Conservation (phyloP, 371 early-diverging fungal genomes). For the Mucor piriformis region DNA sequence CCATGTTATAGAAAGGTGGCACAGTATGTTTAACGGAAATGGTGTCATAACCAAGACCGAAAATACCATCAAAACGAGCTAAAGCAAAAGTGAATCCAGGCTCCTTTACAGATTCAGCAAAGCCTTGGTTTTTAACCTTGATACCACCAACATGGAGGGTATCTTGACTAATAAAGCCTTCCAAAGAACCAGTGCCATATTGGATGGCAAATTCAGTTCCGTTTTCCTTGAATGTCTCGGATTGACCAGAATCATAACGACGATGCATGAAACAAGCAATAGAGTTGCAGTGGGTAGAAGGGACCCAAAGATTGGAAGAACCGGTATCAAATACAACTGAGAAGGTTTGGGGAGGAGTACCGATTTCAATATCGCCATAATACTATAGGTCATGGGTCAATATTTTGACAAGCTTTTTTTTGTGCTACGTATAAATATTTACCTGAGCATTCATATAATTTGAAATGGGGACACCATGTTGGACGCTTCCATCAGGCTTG, state of each 20-base stretch:
- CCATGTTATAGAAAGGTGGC: conserved; percentile 93
- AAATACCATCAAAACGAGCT: conserved; percentile 92
- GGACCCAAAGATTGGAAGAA: conserved; percentile 96
- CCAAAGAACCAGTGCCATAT: conserved; percentile 91
- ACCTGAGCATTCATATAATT: conserved; percentile 97
- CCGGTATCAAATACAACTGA: conserved; percentile 96
- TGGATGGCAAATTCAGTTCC: conserved; percentile 91
- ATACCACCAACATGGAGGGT: conserved; percentile 75
- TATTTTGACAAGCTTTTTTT: neutral
- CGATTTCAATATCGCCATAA: conserved; percentile 84
- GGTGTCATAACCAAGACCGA: conserved; percentile 89
- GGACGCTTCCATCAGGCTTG: conserved; percentile 59
- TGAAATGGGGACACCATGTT: conserved; percentile 84
- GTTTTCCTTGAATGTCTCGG: conserved; percentile 74
- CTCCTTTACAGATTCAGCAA: conserved; percentile 92
- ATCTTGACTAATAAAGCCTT: conserved; percentile 90
- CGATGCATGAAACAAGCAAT: conserved; percentile 92
- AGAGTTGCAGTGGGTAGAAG: conserved; percentile 89
- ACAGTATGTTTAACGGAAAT: conserved; percentile 85
- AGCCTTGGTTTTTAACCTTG: conserved; percentile 66
- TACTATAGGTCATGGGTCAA: conserved; percentile 50
- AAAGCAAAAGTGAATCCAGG: conserved; percentile 88
- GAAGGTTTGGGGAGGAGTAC: conserved; percentile 91
- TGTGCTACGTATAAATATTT: conserved; percentile 4
- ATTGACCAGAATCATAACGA: conserved; percentile 78